Conservation (phyloP, 257 asterid genomes). For the Craterostigma plantagineum region DNA sequence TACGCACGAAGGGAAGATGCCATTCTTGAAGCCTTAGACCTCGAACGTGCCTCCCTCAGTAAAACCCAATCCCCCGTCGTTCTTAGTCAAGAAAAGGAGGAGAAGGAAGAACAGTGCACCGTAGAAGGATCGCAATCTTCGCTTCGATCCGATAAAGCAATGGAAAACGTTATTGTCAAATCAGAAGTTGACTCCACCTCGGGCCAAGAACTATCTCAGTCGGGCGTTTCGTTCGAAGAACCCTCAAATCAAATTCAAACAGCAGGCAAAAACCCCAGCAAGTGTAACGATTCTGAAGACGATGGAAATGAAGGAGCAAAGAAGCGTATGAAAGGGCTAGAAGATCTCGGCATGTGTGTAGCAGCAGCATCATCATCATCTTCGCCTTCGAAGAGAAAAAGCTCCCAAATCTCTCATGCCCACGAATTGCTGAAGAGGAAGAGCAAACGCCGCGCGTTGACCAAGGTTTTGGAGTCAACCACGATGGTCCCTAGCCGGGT, state of each 20-base stretch:
- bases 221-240: conserved; percentile 65
- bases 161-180: neutral
- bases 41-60: conserved; percentile 23
- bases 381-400: conserved; percentile 40
- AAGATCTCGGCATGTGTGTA: conserved; percentile 42
- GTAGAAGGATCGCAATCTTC: neutral
- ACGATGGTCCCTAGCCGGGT: conserved; percentile 27
- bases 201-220: conserved; percentile 2
- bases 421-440: conserved; percentile 47
- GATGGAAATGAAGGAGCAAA: conserved; percentile 44
- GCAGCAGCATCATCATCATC: conserved; percentile 16
- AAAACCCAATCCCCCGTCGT: neutral
- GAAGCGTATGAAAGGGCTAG: conserved; percentile 53
- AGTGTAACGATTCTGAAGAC: conserved; percentile 64
- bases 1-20: conserved; percentile 79
- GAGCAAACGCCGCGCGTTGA: conserved; percentile 40
- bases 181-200: neutral
- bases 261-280: conserved; percentile 22
- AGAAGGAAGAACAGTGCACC: neutral
- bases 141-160: neutral
- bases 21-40: conserved; percentile 69
- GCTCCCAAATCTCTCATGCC: conserved; percentile 34
- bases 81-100: neutral
- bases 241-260: conserved; percentile 21
- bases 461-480: conserved; percentile 48